These are phyloP conservation scores for Rhodamnia rubescens DNA, from an alignment of 345 rosid genomes.

Conservation along the genomic window DNA sequence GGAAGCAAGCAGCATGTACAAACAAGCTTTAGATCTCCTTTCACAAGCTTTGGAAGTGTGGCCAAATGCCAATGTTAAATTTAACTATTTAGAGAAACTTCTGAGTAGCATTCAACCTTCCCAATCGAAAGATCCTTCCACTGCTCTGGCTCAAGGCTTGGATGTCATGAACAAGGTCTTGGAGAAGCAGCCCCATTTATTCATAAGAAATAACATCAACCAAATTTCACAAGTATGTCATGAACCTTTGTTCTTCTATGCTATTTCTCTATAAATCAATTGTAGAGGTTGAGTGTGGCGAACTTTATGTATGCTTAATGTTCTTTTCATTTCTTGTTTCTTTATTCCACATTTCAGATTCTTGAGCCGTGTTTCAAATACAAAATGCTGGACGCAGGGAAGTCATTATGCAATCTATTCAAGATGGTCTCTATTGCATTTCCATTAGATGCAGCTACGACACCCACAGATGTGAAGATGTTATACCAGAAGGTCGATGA, in stretches of 20 bases:
- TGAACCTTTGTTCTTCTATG: background rate
- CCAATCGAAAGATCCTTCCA: constrained; percentile 92
- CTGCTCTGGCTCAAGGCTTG: constrained; percentile 96
- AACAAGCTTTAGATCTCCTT: constrained; percentile 85
- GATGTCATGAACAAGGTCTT: constrained; percentile 98
- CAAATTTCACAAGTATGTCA: constrained; percentile 82
- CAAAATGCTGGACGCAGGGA: constrained; percentile 92
- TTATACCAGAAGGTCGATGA: constrained; percentile 85
- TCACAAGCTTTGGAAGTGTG: constrained; percentile 97
- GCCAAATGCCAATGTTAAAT: constrained; percentile 96
- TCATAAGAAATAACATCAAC: constrained; percentile 79
- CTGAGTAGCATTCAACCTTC: constrained; percentile 82
- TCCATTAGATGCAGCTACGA: constrained; percentile 61
- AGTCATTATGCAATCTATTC: constrained; percentile 84
- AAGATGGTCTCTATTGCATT: constrained; percentile 91
- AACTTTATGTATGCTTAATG: background rate
- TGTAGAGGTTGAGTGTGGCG: background rate
- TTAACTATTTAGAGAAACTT: constrained; percentile 89
- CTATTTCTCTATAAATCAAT: background rate
- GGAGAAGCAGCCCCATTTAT: constrained; percentile 93
- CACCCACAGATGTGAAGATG: constrained; percentile 65
- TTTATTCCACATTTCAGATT: constrained; percentile 39
- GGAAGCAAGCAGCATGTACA: constrained; percentile 86
- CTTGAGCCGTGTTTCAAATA: constrained; percentile 95
- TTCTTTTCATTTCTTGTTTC: background rate